These are phyloP conservation scores for Basidioascus undulatus DNA, from an alignment of 768 basidiomycete species.

Conservation along the genomic window DNA sequence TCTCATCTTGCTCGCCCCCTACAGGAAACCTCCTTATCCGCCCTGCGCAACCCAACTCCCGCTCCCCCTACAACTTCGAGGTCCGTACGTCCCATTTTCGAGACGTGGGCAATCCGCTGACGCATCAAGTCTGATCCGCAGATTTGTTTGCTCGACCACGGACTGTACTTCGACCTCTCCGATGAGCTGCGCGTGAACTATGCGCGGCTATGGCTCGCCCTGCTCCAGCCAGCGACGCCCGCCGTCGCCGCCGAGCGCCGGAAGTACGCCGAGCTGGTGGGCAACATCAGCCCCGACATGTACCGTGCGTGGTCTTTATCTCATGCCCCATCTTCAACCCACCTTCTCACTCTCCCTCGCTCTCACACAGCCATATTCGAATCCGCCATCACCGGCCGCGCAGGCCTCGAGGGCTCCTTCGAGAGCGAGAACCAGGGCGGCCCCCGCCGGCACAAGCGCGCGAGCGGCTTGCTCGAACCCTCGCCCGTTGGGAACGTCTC, in stretches of 20 bases:
- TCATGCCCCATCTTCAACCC: background rate
- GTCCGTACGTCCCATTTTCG: too few relatives aligned
- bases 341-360: background rate
- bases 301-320: conserved; percentile 24
- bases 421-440: conserved; percentile 20
- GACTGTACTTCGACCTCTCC: conserved; percentile 72
- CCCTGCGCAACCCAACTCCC: conserved; percentile 34
- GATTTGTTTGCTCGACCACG: conserved; percentile 85
- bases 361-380: conserved; percentile 40
- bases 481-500: conserved; percentile 41
- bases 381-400: conserved; percentile 69
- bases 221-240: conserved; percentile 50
- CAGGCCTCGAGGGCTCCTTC: conserved; percentile 38
- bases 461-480: conserved; percentile 53
- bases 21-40: conserved; percentile 77
- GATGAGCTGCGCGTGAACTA: conserved; percentile 53
- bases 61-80: conserved; percentile 82
- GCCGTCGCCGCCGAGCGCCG: conserved; percentile 39
- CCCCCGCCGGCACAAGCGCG: conserved; percentile 27
- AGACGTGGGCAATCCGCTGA: too few relatives aligned
- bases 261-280: conserved; percentile 73
- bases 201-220: conserved; percentile 46
- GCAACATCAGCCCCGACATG: conserved; percentile 67
- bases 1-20: background rate
- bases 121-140: too few relatives aligned